A percentile compares a stretch with the other conserved stretches of the same genome.
These are phyloP conservation scores for Blastobotrys muscicola DNA, from an alignment of 805 yeast species.

Conservation along the genomic window DNA sequence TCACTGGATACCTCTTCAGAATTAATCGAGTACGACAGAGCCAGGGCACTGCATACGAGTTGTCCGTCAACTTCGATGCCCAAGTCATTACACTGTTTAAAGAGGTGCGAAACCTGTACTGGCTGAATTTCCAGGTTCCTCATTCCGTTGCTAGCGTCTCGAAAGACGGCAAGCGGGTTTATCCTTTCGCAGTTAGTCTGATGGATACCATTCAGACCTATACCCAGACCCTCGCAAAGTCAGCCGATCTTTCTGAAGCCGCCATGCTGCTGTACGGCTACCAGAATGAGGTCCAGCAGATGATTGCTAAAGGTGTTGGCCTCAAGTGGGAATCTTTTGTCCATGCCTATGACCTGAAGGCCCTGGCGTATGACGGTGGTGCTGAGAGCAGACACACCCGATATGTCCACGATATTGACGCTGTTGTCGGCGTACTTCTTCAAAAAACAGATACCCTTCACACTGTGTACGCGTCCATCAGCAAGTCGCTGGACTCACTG, in stretches of 20 bases:
- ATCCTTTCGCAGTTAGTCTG: conserved; percentile 49
- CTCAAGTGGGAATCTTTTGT: conserved; percentile 47
- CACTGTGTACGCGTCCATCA: conserved; percentile 23
- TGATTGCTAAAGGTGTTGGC: conserved; percentile 28
- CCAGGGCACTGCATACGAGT: conserved; percentile 19
- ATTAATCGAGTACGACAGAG: conserved; percentile 22
- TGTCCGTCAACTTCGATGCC: conserved; percentile 45
- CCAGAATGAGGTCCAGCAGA: conserved; percentile 11
- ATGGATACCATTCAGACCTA: conserved; percentile 42
- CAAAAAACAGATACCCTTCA: conserved; percentile 25
- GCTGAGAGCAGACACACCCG: conserved; percentile 27
- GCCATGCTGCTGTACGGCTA: conserved; percentile 23
- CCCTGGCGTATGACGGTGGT: conserved; percentile 14
- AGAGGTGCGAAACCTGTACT: conserved; percentile 43
- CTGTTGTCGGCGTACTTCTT: conserved; percentile 24
- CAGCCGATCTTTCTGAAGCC: conserved; percentile 34
- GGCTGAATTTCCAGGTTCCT: conserved; percentile 51
- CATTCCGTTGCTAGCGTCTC: conserved; percentile 38
- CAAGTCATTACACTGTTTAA: conserved; percentile 35
- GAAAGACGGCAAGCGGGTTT: conserved; percentile 39
- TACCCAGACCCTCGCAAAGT: conserved; percentile 22
- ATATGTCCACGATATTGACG: conserved; percentile 27
- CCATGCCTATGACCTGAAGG: conserved; percentile 38
- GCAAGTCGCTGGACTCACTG: conserved; percentile 19
- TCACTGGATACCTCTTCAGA: conserved; percentile 34